Evolutionary conservation across 2,329 filamentous ascomycete genomes (phyloP).

Genomic region (Neonectria magnoliae): DNA sequence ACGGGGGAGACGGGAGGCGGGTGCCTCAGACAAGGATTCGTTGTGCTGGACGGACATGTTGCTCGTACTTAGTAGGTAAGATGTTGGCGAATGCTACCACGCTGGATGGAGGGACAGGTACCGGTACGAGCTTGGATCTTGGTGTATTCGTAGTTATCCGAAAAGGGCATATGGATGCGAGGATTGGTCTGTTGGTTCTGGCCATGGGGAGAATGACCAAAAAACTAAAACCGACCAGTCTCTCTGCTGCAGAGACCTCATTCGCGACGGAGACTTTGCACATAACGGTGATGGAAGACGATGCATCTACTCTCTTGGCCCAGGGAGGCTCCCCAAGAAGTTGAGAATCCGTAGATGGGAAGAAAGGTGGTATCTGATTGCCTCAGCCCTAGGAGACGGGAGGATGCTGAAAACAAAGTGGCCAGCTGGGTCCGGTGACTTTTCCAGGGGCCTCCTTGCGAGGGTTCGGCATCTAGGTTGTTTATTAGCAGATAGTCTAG

Average conservation of each 20-base stretch:
- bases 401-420: slow-evolving; percentile 10
- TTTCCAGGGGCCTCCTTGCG: slow-evolving; percentile 4
- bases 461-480: not conserved
- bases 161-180: slow-evolving; percentile 3
- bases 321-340: not conserved
- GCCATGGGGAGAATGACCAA: not conserved
- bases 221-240: not conserved
- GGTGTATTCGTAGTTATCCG: not conserved
- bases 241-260: not conserved
- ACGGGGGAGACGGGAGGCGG: not conserved
- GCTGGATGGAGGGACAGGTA: slow-evolving; percentile 6
- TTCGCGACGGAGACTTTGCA: too few relatives aligned
- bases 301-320: not conserved
- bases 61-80: slow-evolving; percentile 4
- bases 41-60: slow-evolving; percentile 1
- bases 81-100: not conserved
- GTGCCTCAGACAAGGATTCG: slow-evolving; percentile 5
- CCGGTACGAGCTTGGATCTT: not conserved
- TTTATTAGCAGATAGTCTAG: slow-evolving; percentile 2
- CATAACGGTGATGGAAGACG: not conserved
- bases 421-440: slow-evolving; percentile 9
- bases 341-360: not conserved
- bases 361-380: slow-evolving; percentile 11
- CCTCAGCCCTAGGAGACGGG: slow-evolving; percentile 23
- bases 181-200: slow-evolving; percentile 1